These are phyloP conservation scores for Sphaerobolus stellatus DNA, from an alignment of 1,284 basidiomycete genomes.

Conservation along the genomic window DNA sequence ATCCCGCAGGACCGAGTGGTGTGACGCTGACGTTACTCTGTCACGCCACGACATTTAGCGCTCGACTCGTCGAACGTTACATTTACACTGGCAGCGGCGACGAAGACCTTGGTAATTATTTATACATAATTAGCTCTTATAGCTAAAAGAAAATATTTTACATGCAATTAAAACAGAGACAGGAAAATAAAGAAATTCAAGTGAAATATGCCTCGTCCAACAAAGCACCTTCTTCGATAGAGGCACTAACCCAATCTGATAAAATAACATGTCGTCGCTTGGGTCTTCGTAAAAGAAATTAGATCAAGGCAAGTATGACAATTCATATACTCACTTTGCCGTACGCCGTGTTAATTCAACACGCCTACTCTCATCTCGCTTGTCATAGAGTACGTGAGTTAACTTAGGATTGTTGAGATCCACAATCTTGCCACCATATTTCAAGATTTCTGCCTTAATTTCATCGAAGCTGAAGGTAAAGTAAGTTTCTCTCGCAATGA, in stretches of 20 bases:
- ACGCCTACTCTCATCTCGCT: constrained; percentile 70
- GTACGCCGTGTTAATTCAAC: constrained; percentile 68
- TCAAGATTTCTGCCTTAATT: constrained; percentile 50
- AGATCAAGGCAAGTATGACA: neutral
- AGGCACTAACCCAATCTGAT: constrained; percentile 72
- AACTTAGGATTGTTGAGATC: constrained; percentile 71
- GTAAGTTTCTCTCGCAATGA: no score
- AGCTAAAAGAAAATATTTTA: neutral
- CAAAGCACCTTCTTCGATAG: constrained; percentile 75
- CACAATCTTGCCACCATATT: constrained; percentile 71
- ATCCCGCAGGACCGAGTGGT: neutral
- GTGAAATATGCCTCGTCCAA: constrained; percentile 60
- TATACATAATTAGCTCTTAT: no score
- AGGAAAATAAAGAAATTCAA: neutral
- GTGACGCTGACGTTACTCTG: neutral
- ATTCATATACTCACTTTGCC: constrained; percentile 50
- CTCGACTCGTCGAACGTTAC: no score
- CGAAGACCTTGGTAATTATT: no score
- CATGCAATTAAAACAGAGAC: neutral
- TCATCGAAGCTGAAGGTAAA: constrained; percentile 52
- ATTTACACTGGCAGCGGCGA: no score
- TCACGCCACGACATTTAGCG: no score
- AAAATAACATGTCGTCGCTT: constrained; percentile 78
- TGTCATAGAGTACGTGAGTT: constrained; percentile 83
- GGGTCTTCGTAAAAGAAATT: constrained; percentile 45